Conservation (phyloP, 768 basidiomycete species). For the Saitozyma sp. region DNA sequence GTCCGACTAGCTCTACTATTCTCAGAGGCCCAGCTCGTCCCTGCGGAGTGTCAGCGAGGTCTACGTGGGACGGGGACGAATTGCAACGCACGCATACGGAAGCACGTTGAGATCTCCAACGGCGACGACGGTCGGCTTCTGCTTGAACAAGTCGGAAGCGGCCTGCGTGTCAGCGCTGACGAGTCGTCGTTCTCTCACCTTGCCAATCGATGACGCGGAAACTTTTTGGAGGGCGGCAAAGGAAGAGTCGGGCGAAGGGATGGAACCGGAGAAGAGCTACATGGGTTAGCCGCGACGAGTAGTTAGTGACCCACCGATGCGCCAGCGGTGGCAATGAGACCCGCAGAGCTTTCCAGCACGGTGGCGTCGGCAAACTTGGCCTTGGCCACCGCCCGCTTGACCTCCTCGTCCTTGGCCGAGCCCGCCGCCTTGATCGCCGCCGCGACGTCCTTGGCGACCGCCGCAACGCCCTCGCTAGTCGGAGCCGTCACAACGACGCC, state of each 20-base stretch:
- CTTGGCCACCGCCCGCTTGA: constrained; percentile 79
- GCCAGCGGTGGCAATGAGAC: constrained; percentile 64
- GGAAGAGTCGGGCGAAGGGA: constrained; percentile 63
- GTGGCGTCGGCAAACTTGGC: constrained; percentile 81
- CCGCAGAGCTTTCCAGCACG: constrained; percentile 68
- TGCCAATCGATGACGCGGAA: constrained; percentile 65
- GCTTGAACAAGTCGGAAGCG: constrained; percentile 65
- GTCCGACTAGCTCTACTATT: constrained; percentile 2
- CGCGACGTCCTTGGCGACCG: constrained; percentile 56
- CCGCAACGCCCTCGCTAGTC: constrained; percentile 63
- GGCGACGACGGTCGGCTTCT: constrained; percentile 82
- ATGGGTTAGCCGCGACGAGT: constrained; percentile 1
- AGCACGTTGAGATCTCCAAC: constrained; percentile 75
- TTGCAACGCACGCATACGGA: constrained; percentile 62
- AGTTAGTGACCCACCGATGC: constrained; percentile 59
- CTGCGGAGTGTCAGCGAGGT: constrained; percentile 15
- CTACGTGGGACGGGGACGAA: not conserved
- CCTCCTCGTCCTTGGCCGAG: constrained; percentile 62
- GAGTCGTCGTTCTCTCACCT: constrained; percentile 57
- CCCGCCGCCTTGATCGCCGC: constrained; percentile 62
- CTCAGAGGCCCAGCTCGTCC: constrained; percentile 47
- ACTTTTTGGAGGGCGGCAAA: constrained; percentile 72
- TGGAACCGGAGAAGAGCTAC: constrained; percentile 65
- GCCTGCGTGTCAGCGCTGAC: constrained; percentile 45
- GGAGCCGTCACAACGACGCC: constrained; percentile 76